A percentile compares a stretch with the other conserved stretches of the same genome.
phyloP scores from a whole-genome alignment of 352 stramenopile species.

The Aphanomyces stellatus region DNA sequence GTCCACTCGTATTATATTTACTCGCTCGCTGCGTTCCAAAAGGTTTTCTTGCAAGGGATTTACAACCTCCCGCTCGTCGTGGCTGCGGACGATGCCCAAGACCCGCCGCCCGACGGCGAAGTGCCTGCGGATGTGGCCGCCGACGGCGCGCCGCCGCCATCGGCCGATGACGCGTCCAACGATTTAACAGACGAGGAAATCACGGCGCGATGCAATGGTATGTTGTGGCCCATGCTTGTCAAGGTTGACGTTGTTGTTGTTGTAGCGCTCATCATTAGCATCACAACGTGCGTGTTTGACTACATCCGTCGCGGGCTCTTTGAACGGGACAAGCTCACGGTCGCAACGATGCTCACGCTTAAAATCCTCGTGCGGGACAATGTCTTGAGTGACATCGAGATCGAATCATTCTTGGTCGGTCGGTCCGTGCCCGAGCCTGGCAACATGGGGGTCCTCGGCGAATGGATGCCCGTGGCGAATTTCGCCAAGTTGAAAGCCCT shows the following conservation, averaged over 20 bases:
- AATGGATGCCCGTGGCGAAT: conserved; percentile 86
- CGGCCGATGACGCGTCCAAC: conserved; percentile 22
- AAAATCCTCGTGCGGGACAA: conserved; percentile 90
- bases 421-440: conserved; percentile 81
- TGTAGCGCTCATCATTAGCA: conserved; percentile 84
- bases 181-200: conserved; percentile 90
- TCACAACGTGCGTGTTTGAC: conserved; percentile 93
- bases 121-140: conserved; percentile 1
- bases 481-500: conserved; percentile 93
- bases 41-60: conserved; percentile 93
- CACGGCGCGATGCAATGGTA: conserved; percentile 42
- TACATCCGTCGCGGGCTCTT: conserved; percentile 93
- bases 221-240: not conserved
- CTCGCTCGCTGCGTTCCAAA: conserved; percentile 92
- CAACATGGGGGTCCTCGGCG: conserved; percentile 87
- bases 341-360: conserved; percentile 91
- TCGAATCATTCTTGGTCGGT: conserved; percentile 88
- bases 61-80: conserved; percentile 76
- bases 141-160: conserved; percentile 24
- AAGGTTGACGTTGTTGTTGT: not conserved
- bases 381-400: conserved; percentile 71
- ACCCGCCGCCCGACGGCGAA: conserved; percentile 20
- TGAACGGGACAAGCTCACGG: conserved; percentile 92
- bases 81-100: conserved; percentile 27
- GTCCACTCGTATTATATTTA: conserved; percentile 98